Base-by-base conservation (phyloP, 1,284 basidiomycete species). In the Sanghuangporus weigelae region DNA sequence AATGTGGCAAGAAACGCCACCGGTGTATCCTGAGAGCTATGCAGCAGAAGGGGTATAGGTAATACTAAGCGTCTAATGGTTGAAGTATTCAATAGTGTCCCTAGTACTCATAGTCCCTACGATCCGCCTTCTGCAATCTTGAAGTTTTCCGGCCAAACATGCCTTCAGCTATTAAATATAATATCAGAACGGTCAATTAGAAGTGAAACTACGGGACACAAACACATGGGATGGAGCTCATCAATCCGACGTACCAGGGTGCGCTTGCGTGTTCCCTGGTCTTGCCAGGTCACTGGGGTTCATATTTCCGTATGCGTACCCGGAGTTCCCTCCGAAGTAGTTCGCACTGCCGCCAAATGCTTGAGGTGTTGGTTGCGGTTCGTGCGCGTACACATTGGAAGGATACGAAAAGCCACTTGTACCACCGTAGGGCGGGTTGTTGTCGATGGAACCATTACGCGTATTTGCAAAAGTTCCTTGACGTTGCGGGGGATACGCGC, bases 61-160 rank as follows among this genome's bases (percentile, higher is more conserved):
- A 46, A 7, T 16, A n/a, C 21, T 14, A 46, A n/a, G 44, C 1
- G 57, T 59, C 38, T 49, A 55, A 53, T 19, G 35, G 38, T 26
- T 23, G 51, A 51, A 26, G 6, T 16, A n/a, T 4, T n/a, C 23
- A 21, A 19, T 21, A 36, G 21, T 16, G 16, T 7, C 44, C 2
- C 7, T 57, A 50, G 48, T 55, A 60, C 12, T 58, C 44, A 35
- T 50, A 63, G 7, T 38, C 63, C 21, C 63, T 38, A 46, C 50
- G 49, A 40, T 60, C 63, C 16, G 57, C 62, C 63, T 74, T 75
- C 63, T 73, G 70, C 49, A 77, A 65, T 54, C 80, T 74, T 49
- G 82, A 82, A 7, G 79, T 81, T 70, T 84, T 84, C 39, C 81
- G 77, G 54, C 78, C 72, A 70, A 84, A 82, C 19, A 79, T 80